A percentile compares a stretch with the other conserved stretches of the same genome.
phyloP scores from a whole-genome alignment of 257 asterid species.

The Jaltomata sinuosa region DNA sequence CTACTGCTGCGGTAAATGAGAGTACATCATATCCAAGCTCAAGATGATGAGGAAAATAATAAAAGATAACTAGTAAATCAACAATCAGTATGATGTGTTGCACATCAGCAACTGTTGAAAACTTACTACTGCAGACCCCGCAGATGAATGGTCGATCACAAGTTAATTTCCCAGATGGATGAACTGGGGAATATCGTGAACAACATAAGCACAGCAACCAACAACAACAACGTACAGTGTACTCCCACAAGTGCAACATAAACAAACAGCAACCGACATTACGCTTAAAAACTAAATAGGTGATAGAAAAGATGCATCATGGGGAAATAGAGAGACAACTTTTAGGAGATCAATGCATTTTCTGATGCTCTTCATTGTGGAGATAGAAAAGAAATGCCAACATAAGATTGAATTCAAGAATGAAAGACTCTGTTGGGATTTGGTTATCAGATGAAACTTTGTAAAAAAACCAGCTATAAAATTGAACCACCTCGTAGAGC shows the following conservation, averaged over 20 bases:
- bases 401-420: neutral
- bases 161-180: neutral
- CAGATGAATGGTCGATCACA: neutral
- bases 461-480: neutral
- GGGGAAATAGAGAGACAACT: neutral
- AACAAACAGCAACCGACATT: neutral
- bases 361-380: neutral
- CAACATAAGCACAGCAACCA: neutral
- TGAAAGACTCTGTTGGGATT: neutral
- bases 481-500: neutral
- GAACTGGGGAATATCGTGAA: neutral
- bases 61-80: neutral
- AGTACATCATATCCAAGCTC: neutral
- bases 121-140: neutral
- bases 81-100: neutral
- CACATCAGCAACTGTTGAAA: neutral
- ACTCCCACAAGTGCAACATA: neutral
- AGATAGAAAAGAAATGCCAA: neutral
- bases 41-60: neutral
- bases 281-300: neutral
- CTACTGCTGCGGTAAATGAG: neutral
- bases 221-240: neutral
- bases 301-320: neutral
- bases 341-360: neutral
- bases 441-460: neutral